Base-by-base conservation (phyloP, 768 basidiomycete genomes). In the Floccularia luteovirens region DNA sequence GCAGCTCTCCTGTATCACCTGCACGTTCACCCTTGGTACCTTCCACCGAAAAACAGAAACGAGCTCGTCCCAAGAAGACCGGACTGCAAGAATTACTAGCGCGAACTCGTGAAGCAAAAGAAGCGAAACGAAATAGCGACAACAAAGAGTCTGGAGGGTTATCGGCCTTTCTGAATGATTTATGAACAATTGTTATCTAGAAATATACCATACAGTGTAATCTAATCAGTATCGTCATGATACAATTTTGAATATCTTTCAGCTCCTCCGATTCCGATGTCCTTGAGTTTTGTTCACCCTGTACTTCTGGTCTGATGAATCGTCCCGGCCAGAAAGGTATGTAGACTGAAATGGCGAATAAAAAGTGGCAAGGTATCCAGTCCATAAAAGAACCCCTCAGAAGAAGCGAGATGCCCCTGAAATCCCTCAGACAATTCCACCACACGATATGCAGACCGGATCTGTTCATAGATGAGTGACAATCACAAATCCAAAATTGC, bases 391-490 rank as follows among this genome's bases (percentile, higher is more conserved):
- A 68, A 75, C 2, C 51, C 56, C 54, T 86, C 82, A 3, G 69
- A 70, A 2, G 67, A 77, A 4, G 74, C 67, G 14, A 86, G 66
- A 25, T 62, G 60, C 2, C 80, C 80, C 17, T 56, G 43, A 54
- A 63, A 83, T n/a, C 85, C 85, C 55, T 82, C 61, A 2, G 75
- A 71, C 21, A 77, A 65, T 48, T 88, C 83, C 13, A 69, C 62
- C 8, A 69, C 67, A 52, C 70, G 61, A 61, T 77, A 88, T 1
- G 67, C 56, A 27, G 78, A 84, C 41, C 84, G 82, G 46, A 82
- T 67, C 79, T 80, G 36, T 21, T 43, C 3, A 1, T 16, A 8
- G 12, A 11, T 24, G 12, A 25, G 12, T 20, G 33, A 19, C 11
- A 13, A 24, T 1, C 14, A 11, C 31, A 6, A 10, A 3, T 2